Conservation (phyloP, 176 grass and related monocot genomes). For the Alloteropsis semialata region DNA sequence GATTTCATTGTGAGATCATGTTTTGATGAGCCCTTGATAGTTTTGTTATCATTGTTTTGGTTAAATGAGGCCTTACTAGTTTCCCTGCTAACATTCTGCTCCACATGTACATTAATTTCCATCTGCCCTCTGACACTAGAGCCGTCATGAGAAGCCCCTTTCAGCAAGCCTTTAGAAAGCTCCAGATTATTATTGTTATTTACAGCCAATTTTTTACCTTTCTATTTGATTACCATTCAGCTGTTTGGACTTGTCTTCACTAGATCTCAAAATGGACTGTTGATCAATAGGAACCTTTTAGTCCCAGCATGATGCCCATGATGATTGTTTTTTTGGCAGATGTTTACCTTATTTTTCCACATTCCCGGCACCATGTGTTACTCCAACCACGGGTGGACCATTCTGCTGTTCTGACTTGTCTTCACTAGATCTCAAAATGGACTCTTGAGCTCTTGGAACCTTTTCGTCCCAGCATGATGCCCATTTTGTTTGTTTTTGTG, state of each 20-base stretch:
- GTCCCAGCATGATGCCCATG: slow-evolving; percentile 29
- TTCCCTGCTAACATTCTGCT: slow-evolving; percentile 16
- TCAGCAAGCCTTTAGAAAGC: slow-evolving; percentile 17
- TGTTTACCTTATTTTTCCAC: slow-evolving; percentile 21
- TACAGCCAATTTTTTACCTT: not conserved
- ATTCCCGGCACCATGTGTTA: slow-evolving; percentile 14
- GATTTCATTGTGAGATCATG: slow-evolving; percentile 11
- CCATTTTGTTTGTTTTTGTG: slow-evolving; percentile 4
- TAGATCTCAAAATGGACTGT: not conserved
- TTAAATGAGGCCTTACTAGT: slow-evolving; percentile 23
- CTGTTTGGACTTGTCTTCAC: slow-evolving; percentile 9
- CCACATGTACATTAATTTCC: slow-evolving; percentile 18
- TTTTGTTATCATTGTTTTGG: slow-evolving; percentile 23
- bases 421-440: slow-evolving; percentile 17
- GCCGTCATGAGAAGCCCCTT: not conserved
- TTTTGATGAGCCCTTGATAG: slow-evolving; percentile 17
- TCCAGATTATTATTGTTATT: slow-evolving; percentile 20
- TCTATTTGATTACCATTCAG: slow-evolving; percentile 30
- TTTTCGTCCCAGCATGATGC: slow-evolving; percentile 30
- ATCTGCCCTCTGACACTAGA: slow-evolving; percentile 19
- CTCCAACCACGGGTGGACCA: no score
- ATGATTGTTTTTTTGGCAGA: not conserved
- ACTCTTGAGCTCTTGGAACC: slow-evolving; percentile 11
- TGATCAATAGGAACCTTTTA: slow-evolving; percentile 22
- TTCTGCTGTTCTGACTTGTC: not conserved